Evolutionary conservation across 1,284 basidiomycete genomes (phyloP).

Genomic region (Cutaneotrichosporon dermatis): DNA sequence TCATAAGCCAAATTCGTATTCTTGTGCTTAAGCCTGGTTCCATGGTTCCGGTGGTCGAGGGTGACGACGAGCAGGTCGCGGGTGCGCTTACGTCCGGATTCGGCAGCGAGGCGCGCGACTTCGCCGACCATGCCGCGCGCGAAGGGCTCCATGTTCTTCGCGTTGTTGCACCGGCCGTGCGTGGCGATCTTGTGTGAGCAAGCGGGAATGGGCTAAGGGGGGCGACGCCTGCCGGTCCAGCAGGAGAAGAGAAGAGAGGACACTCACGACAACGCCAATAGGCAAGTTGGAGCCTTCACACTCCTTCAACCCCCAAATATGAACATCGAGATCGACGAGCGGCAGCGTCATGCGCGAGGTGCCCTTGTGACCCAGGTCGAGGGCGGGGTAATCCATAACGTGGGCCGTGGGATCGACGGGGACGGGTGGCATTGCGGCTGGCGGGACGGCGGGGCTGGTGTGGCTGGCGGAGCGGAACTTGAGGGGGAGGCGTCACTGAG

Average conservation of each 20-base stretch:
- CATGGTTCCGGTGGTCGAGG: slow-evolving; percentile 71
- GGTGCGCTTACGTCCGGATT: slow-evolving; percentile 17
- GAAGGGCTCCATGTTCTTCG: slow-evolving; percentile 37
- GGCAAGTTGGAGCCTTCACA: slow-evolving; percentile 25
- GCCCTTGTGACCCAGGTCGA: slow-evolving; percentile 25
- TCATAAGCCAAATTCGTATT: slow-evolving; percentile 60
- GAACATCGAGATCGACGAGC: slow-evolving; percentile 37
- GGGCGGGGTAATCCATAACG: slow-evolving; percentile 32
- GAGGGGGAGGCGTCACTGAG: too few species aligned
- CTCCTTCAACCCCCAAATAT: slow-evolving; percentile 43
- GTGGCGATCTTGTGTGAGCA: slow-evolving; percentile 30
- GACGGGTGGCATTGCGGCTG: background rate
- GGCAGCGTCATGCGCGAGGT: slow-evolving; percentile 11
- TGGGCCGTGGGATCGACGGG: slow-evolving; percentile 13
- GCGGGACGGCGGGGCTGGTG: too few species aligned
- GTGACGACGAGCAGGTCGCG: slow-evolving; percentile 45
- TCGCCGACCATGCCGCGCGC: slow-evolving; percentile 38
- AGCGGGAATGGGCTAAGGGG: too few species aligned
- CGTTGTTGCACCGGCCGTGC: slow-evolving; percentile 39
- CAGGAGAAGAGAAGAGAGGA: slow-evolving; percentile 1
- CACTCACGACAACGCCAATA: slow-evolving; percentile 38
- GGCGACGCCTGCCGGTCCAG: too few species aligned
- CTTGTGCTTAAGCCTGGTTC: slow-evolving; percentile 56
- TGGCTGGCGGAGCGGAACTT: too few species aligned
- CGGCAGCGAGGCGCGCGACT: slow-evolving; percentile 7